Evolutionary conservation across 2,329 filamentous ascomycete species (phyloP), one percentile per base, ranked within the genome.

Genomic region (Metarhizium guizhouense): DNA sequence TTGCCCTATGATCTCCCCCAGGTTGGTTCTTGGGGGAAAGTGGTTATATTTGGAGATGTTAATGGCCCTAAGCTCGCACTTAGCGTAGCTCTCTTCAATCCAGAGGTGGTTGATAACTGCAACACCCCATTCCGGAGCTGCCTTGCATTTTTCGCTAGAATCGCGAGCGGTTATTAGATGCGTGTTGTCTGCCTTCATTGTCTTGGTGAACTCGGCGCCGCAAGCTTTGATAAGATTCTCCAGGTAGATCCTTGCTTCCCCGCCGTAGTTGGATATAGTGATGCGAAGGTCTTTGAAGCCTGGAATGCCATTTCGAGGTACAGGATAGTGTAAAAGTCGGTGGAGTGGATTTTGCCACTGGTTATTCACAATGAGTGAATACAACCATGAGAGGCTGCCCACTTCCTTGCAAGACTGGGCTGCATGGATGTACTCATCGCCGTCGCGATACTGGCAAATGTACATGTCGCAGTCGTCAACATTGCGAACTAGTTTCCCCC

Each of bases 61-160:
- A 25, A 92, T 74, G 0, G 83, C 82, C 67, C 90, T 87, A 56
- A 87, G 75, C 65, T 88, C 81, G 74, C 91, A 96, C 67, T 88
- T 90, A 2, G 93, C 90, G 67, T 97, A 99, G 70, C 91, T 95
- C 67, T 99, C 94, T 70, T 99, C 94, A 49, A 99, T 80, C 94
- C 94, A 99, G 1, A 99, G 78, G 68, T 99, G 94, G 68, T 97
- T 99, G 63, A 96, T 77, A 63, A 96, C 87, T 56, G 90, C 76
- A 54, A 97, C 86, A 54, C 87, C 87, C 94, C 94, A 99, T 72
- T 97, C 94, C 58, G 84, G 82, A 0, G 94, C 94, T 1, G 94
- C 94, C 42, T 87, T 85, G 68, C 89, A 96, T 71, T 99, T 99
- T 67, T 97, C 94, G 65, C 93, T 95, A 56, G 84, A 84, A 57